Evolutionary conservation across 1,139 yeast genomes (phyloP).

Genomic region (Chernovozyma aurita): DNA sequence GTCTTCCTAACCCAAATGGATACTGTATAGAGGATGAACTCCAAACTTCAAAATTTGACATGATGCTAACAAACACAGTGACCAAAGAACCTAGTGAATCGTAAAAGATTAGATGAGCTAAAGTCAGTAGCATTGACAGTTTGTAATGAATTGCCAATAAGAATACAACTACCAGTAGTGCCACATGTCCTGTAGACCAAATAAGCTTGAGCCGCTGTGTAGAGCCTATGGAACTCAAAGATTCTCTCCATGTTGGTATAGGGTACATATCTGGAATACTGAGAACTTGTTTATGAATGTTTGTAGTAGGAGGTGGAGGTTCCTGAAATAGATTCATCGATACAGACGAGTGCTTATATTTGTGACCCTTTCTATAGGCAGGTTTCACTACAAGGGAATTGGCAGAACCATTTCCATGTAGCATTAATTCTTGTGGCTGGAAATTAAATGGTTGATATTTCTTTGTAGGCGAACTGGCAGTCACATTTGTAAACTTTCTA

Average conservation of each 20-base stretch:
- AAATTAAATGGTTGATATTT: constrained; percentile 40
- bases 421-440: constrained; percentile 38
- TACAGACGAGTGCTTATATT: constrained; percentile 95
- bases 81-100: constrained; percentile 79
- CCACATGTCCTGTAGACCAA: constrained; percentile 68
- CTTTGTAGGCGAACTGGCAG: constrained; percentile 13
- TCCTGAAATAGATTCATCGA: constrained; percentile 95
- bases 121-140: constrained; percentile 64
- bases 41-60: constrained; percentile 93
- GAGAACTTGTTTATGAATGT: constrained; percentile 47
- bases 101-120: constrained; percentile 83
- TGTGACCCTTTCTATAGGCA: constrained; percentile 87
- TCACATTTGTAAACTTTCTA: constrained; percentile 9
- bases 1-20: constrained; percentile 89
- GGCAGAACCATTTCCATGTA: constrained; percentile 22
- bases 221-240: constrained; percentile 48
- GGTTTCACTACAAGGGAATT: constrained; percentile 40
- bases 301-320: constrained; percentile 57
- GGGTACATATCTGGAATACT: constrained; percentile 77
- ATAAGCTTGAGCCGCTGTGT: constrained; percentile 53
- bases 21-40: constrained; percentile 72
- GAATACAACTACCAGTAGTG: constrained; percentile 53
- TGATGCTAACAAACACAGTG: constrained; percentile 66
- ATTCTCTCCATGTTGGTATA: constrained; percentile 68
- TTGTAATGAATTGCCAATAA: constrained; percentile 54